Conservation (phyloP, 1,139 yeast genomes). For the Geotrichum citri-aurantii region DNA sequence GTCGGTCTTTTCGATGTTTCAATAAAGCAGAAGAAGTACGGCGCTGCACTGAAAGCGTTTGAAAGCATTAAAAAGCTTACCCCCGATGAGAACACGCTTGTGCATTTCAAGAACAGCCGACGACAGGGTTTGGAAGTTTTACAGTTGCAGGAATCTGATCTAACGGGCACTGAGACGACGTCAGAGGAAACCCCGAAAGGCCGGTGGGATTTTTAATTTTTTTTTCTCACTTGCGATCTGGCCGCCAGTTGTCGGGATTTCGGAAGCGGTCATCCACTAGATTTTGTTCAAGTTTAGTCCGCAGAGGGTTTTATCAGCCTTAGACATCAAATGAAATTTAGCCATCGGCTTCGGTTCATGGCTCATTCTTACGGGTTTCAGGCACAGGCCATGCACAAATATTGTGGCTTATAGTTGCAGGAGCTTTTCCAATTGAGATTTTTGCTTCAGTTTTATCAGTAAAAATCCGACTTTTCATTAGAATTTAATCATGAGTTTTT, state of each 20-base stretch:
- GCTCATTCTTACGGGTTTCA: not conserved
- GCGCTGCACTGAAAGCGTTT: constrained; percentile 2
- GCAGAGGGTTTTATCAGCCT: too few relatives aligned
- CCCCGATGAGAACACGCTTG: constrained; percentile 9
- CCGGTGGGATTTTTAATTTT: constrained; percentile 10
- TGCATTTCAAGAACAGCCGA: constrained; percentile 10
- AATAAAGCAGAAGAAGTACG: constrained; percentile 1
- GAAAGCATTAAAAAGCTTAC: constrained; percentile 8
- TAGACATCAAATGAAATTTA: not conserved
- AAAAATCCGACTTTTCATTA: not conserved
- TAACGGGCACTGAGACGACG: not conserved
- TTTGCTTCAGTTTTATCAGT: not conserved
- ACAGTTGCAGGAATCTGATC: not conserved
- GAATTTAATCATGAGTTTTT: not conserved
- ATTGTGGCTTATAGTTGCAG: not conserved
- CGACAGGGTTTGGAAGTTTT: not conserved
- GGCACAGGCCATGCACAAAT: not conserved
- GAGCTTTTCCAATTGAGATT: not conserved
- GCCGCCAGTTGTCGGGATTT: not conserved
- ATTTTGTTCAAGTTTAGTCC: not conserved
- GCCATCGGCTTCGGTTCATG: not conserved
- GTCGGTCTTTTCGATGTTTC: constrained; percentile 68
- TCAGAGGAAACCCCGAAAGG: not conserved
- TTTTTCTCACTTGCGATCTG: not conserved
- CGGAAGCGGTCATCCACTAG: not conserved